phyloP scores from a whole-genome alignment of 2,329 filamentous ascomycete species.

The Cladophialophora chaetospira region DNA sequence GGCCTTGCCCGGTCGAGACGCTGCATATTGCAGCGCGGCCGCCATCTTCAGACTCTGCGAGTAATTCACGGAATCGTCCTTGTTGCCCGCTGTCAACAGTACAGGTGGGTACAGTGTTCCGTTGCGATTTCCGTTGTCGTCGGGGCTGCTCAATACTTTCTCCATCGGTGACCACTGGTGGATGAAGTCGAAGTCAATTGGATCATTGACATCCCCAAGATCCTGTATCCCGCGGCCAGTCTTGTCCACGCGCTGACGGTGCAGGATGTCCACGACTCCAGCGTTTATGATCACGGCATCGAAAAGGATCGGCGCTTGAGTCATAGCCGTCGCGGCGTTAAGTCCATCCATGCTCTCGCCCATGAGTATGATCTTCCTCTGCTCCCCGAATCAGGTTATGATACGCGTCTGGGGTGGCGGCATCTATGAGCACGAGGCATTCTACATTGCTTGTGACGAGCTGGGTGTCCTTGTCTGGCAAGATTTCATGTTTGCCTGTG shows the following conservation, averaged over 20 bases:
- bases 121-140: not conserved
- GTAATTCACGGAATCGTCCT: conserved; percentile 9
- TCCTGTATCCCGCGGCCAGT: conserved; percentile 5
- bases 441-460: conserved; percentile 77
- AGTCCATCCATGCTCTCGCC: conserved; percentile 16
- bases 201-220: conserved; percentile 11
- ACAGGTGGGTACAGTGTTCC: not conserved
- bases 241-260: not conserved
- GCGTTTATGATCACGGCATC: conserved; percentile 18
- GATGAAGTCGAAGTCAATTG: conserved; percentile 1
- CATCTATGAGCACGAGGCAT: conserved; percentile 72
- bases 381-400: conserved; percentile 63
- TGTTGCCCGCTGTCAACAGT: conserved; percentile 12
- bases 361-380: conserved; percentile 13
- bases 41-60: conserved; percentile 13
- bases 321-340: conserved; percentile 11
- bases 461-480: conserved; percentile 81
- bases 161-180: conserved; percentile 10
- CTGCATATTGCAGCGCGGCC: conserved; percentile 6
- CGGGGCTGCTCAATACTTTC: not conserved
- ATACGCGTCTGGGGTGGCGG: conserved; percentile 72
- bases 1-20: not conserved
- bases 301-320: conserved; percentile 2
- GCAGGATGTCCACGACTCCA: conserved; percentile 7
- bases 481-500: conserved; percentile 81